Conservation (phyloP, 306 rosid genomes). For the Sesbania bispinosa region DNA sequence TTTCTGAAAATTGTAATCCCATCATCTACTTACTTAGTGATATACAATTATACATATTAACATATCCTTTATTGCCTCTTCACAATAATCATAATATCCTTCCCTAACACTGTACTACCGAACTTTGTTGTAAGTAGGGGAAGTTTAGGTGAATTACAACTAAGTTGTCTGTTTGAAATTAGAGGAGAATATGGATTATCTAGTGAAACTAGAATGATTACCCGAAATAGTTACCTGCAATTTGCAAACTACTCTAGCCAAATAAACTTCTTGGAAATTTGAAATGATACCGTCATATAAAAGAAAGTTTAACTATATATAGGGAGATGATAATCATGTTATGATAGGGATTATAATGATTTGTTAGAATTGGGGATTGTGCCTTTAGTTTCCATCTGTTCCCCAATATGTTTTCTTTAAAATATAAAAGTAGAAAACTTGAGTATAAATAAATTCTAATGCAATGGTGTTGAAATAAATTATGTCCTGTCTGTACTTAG, state of each 20-base stretch:
- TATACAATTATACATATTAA: background rate
- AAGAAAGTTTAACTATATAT: background rate
- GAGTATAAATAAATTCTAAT: background rate
- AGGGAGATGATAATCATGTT: background rate
- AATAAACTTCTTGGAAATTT: background rate
- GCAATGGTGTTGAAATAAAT: background rate
- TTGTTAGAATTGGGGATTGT: background rate
- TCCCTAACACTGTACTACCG: background rate
- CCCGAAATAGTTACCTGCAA: background rate
- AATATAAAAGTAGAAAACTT: background rate
- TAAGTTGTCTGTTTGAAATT: slow-evolving; percentile 8
- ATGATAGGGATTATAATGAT: background rate
- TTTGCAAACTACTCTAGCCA: background rate
- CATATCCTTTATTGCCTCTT: background rate
- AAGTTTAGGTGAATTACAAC: background rate
- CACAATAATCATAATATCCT: background rate
- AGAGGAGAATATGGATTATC: background rate
- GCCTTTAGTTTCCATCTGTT: background rate
- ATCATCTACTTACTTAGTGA: background rate
- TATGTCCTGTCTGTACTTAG: background rate
- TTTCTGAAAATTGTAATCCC: background rate
- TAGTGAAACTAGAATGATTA: background rate
- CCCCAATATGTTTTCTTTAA: background rate
- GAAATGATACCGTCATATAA: background rate
- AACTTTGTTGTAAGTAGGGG: background rate